phyloP scores from a whole-genome alignment of 805 yeast genomes.

The Metschnikowia continentalis region DNA sequence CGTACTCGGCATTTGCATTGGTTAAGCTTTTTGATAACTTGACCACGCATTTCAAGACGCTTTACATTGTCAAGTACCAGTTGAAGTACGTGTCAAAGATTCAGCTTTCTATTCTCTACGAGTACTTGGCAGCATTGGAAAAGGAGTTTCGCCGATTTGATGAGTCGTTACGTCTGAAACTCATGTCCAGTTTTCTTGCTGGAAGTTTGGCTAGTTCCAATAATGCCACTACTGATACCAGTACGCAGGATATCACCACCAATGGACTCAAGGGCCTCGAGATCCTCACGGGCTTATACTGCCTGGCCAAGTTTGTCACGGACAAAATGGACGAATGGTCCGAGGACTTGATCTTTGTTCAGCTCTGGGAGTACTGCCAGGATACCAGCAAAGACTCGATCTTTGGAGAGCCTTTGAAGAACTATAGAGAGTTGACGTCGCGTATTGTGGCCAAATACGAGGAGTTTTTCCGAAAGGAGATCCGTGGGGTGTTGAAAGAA shows the following conservation, averaged over 20 bases:
- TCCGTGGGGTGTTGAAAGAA: conserved; percentile 27
- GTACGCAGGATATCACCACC: conserved; percentile 96
- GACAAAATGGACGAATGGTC: conserved; percentile 35
- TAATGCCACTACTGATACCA: conserved; percentile 6
- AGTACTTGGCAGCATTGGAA: conserved; percentile 34
- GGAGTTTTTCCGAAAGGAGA: conserved; percentile 31
- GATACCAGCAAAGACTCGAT: conserved; percentile 22
- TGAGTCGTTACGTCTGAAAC: conserved; percentile 30
- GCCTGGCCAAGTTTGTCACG: conserved; percentile 30
- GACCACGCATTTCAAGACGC: conserved; percentile 50
- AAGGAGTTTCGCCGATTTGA: conserved; percentile 42
- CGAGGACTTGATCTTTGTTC: conserved; percentile 35
- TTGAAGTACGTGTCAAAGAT: conserved; percentile 51
- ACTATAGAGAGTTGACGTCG: conserved; percentile 21
- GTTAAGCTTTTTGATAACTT: conserved; percentile 54
- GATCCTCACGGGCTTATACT: conserved; percentile 29
- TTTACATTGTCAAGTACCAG: conserved; percentile 49
- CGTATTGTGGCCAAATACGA: conserved; percentile 22
- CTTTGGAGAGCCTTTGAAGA: conserved; percentile 25
- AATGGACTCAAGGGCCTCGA: conserved; percentile 27
- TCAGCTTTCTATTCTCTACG: conserved; percentile 54
- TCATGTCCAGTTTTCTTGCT: conserved; percentile 32
- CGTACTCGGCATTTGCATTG: conserved; percentile 57
- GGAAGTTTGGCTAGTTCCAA: conserved; percentile 15
- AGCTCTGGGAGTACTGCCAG: conserved; percentile 35